Conservation (phyloP, 1,284 basidiomycete species). For the Golubevia pallescens region DNA sequence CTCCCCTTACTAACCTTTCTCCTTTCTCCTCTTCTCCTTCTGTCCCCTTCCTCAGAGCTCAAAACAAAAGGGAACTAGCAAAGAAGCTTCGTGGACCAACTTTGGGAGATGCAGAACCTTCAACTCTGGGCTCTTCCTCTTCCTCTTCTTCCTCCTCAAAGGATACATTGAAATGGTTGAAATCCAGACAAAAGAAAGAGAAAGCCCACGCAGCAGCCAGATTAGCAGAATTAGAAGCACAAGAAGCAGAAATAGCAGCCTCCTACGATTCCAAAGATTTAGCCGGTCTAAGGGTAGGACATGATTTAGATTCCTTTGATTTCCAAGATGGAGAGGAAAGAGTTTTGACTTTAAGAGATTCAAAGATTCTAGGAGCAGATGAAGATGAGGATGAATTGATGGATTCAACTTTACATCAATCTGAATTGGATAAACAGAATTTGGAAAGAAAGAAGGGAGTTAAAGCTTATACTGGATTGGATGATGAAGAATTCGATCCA, state of each 20-base stretch:
- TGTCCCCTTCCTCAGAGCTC: constrained; percentile 61
- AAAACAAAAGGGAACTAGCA: constrained; percentile 87
- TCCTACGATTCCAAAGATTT: constrained; percentile 71
- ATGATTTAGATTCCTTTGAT: constrained; percentile 79
- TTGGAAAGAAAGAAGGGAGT: constrained; percentile 86
- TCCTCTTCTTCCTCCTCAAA: constrained; percentile 24
- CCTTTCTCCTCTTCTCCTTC: constrained; percentile 32
- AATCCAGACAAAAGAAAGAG: constrained; percentile 82
- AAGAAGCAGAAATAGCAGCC: constrained; percentile 78
- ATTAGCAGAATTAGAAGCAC: constrained; percentile 78
- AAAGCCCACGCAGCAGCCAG: constrained; percentile 80
- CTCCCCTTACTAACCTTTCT: constrained; percentile 70
- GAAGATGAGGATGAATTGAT: constrained; percentile 96
- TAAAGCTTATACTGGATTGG: constrained; percentile 89
- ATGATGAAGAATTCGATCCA: constrained; percentile 85
- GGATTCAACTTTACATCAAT: constrained; percentile 89
- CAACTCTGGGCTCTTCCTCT: constrained; percentile 64
- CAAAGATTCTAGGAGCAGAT: constrained; percentile 88
- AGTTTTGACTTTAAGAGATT: constrained; percentile 95
- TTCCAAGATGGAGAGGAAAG: constrained; percentile 90
- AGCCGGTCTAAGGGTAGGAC: constrained; percentile 89
- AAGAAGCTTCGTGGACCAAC: constrained; percentile 86
- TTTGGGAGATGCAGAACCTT: constrained; percentile 79
- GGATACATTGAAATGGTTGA: constrained; percentile 84
- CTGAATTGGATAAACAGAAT: constrained; percentile 78